Base-by-base conservation (phyloP, 202 grass and related monocot species). In the Schoenoplectus tabernaemontani region DNA sequence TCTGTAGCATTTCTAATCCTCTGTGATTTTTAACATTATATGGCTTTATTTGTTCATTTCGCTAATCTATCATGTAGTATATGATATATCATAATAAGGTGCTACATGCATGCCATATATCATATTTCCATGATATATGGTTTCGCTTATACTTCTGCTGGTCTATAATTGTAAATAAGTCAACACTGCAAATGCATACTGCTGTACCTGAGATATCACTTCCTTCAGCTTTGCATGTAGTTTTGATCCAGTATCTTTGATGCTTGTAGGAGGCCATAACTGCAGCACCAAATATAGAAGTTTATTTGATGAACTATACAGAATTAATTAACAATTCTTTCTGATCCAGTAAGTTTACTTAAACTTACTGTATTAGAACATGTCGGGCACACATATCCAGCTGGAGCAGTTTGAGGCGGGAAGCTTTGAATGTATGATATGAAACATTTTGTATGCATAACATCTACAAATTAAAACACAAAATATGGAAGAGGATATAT, bases 181-280 rank as follows among this genome's bases (percentile, higher is more conserved):
- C 6, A 75, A 43, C 36, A 75, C 16, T 54, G 7, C 70, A n/a
- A 53, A 56, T 75, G 26, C 7, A 56, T 11, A 75, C 26, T 54
- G 16, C 28, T 19, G 15, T 81, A 92, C 95, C 89, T 92, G 86
- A 68, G 84, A 46, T 78, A 95, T 87, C 78, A 76, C 86, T 95
- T 98, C 91, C 85, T 95, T 98, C 33, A 98, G 70, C 83, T 92
- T 89, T 72, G 84, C 60, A 43, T 98, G 95, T 63, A 98, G 91
- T 61, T 15, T 47, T 50, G 95, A 98, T 39, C 91, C 89, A 62
- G 91, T 98, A 83, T 98, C 95, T 83, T 95, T 98, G 83, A 98
- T 98, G 83, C 88, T 92, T 81, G 82, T 90, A 79, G 91, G 95
- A 79, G 95, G 95, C 95, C 95, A 98, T 85, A 98, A 78, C 95